Evolutionary conservation across 371 early-diverging fungal genomes (phyloP).

Genomic region (Batkoa obscura): DNA sequence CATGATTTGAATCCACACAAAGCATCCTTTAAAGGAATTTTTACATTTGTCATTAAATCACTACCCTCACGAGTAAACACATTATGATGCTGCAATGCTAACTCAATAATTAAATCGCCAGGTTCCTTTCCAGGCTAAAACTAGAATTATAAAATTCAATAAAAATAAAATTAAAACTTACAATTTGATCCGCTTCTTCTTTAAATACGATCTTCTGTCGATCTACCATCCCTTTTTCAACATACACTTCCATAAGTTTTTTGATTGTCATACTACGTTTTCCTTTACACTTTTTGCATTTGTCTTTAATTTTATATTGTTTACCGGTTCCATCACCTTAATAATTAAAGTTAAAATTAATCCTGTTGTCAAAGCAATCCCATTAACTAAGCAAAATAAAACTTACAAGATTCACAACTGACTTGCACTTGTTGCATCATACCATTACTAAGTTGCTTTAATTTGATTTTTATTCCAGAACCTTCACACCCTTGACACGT

Average conservation of each 20-base stretch:
- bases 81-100: conserved; percentile 53
- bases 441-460: conserved; percentile 81
- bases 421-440: conserved; percentile 96
- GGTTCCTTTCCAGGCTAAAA: conserved; percentile 20
- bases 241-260: conserved; percentile 39
- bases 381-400: too few species aligned
- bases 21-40: conserved; percentile 39
- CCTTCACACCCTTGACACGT: conserved; percentile 75
- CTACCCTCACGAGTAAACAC: conserved; percentile 37
- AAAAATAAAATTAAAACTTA: conserved; percentile 29
- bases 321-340: too few species aligned
- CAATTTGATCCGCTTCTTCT: conserved; percentile 54
- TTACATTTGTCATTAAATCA: conserved; percentile 33
- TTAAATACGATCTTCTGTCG: conserved; percentile 56
- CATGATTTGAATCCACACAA: conserved; percentile 25
- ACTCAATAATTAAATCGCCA: conserved; percentile 48
- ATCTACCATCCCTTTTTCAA: conserved; percentile 67
- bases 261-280: conserved; percentile 47
- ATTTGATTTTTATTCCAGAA: conserved; percentile 46
- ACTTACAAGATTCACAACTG: conserved; percentile 68
- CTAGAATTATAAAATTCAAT: not conserved
- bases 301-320: conserved; percentile 39
- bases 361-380: too few species aligned
- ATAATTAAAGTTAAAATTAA: too few species aligned
- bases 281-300: conserved; percentile 55